A percentile compares a stretch with the other conserved stretches of the same genome.
Conservation (phyloP, 75 land plant genomes). For the Isoetes taiwanensis region DNA sequence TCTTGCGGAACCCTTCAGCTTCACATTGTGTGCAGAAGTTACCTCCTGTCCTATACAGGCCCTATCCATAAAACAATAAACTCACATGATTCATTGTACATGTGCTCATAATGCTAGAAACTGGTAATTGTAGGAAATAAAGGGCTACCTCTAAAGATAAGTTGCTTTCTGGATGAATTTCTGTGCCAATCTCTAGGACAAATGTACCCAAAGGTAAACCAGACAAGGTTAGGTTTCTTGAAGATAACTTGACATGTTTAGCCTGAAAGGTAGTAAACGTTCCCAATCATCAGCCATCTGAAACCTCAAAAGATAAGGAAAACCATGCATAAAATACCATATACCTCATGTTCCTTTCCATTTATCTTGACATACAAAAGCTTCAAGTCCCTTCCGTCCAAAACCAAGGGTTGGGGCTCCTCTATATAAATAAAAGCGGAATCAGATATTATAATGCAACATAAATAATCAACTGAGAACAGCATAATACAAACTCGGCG, state of each 20-base stretch:
- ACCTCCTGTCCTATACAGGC: constrained; percentile 73
- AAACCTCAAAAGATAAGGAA: too few relatives aligned
- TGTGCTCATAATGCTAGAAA: too few relatives aligned
- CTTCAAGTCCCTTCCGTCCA: constrained; percentile 72
- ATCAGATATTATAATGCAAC: background rate
- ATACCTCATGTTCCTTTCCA: constrained; percentile 62
- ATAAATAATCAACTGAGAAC: background rate
- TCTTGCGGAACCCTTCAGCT: constrained; percentile 95
- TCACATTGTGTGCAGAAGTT: constrained; percentile 97
- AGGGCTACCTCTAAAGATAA: constrained; percentile 73
- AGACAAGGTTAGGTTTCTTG: constrained; percentile 46
- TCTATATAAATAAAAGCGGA: constrained; percentile 20
- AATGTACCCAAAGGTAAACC: constrained; percentile 52
- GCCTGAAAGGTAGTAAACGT: constrained; percentile 26
- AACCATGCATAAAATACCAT: background rate
- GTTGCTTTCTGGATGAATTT: constrained; percentile 76
- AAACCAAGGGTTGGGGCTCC: constrained; percentile 37
- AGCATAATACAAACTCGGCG: background rate
- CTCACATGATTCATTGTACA: too few relatives aligned
- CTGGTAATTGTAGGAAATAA: too few relatives aligned
- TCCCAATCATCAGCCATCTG: background rate
- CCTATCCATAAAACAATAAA: constrained; percentile 25
- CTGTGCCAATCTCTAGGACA: constrained; percentile 71
- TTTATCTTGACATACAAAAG: constrained; percentile 57
- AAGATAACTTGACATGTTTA: constrained; percentile 30